Evolutionary conservation across 805 yeast species (phyloP), one percentile per base, ranked within the genome.

Genomic region (Metschnikowia rubicola): DNA sequence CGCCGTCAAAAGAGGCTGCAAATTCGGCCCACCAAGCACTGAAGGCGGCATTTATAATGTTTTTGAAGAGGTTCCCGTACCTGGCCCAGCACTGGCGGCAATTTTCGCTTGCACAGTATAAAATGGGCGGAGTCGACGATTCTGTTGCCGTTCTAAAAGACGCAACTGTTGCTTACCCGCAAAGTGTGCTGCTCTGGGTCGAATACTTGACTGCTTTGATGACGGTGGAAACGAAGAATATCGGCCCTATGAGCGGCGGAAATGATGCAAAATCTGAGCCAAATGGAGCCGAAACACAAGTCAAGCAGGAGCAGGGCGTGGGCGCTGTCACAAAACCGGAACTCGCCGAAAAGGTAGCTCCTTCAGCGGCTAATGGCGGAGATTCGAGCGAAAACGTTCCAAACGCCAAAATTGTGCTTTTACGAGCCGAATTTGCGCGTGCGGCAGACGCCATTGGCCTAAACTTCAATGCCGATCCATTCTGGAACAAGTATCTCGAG

Each of bases 401-500:
- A 12, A 19, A 10, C 17, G 17, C 17, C 26, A 30, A 40, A 32
- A 35, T 8, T 12, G 13, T 13, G 8, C n/a, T 10, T 4, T 67
- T 81, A 6, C 59, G 79, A 31, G 46, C 38, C 0, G 64, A 74
- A 32, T 85, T 85, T 54, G 64, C 68, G 11, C 64, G 67, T 0
- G 92, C 84, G 0, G 60, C 77, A 3, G 52, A 56, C 5, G 51
- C 65, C 11, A 75, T 86, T 37, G 97, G 97, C 0, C 56, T 66
- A 31, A 87, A 90, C 49, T 94, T 88, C 64, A 68, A 84, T 51
- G 76, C 95, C 1, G 95, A 90, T 62, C 72, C 81, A 0, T 67
- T 91, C 41, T 92, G 97, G 98, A 96, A 90, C 62, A 72, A 77
- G 44, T 83, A 80, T 51, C 64, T 92, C 21, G 84, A 77, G 35